Conservation (phyloP, 108 stramenopile species). For the Pseudonitzschia delicatissima region DNA sequence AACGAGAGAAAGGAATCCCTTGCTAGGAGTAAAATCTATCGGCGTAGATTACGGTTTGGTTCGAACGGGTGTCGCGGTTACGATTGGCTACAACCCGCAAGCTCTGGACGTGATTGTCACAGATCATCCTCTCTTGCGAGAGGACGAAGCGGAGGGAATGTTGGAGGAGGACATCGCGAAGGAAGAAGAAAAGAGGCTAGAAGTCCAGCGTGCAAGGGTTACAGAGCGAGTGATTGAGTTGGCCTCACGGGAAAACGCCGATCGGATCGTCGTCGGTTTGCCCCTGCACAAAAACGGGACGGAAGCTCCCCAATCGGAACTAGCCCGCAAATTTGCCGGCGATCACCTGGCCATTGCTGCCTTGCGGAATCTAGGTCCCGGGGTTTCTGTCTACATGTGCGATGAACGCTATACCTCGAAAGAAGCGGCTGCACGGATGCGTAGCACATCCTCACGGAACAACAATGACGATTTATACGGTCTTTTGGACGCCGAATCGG, state of each 20-base stretch:
- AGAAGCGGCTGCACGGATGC: constrained; percentile 63
- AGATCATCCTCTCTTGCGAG: not conserved
- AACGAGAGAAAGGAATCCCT: constrained; percentile 7
- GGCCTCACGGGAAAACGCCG: constrained; percentile 45
- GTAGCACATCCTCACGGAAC: not conserved
- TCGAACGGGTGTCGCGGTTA: constrained; percentile 73
- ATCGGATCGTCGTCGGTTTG: constrained; percentile 68
- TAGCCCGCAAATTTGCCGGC: constrained; percentile 57
- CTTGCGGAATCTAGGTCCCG: constrained; percentile 40
- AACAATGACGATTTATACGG: constrained; percentile 43
- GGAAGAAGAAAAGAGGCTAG: constrained; percentile 12
- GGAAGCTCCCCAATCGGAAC: constrained; percentile 60
- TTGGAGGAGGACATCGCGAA: constrained; percentile 12
- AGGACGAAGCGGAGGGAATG: not conserved
- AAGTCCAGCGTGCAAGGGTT: constrained; percentile 44
- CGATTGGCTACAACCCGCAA: constrained; percentile 66
- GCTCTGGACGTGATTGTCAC: constrained; percentile 53
- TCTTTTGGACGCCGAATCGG: constrained; percentile 72
- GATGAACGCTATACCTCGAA: constrained; percentile 86
- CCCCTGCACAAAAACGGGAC: constrained; percentile 82
- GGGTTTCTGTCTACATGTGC: constrained; percentile 54
- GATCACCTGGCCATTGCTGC: constrained; percentile 31
- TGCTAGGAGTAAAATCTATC: constrained; percentile 54
- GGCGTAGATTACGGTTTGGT: constrained; percentile 82
- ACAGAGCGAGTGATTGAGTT: constrained; percentile 39